These are phyloP conservation scores for Mycosphaerelloides madeirae DNA, from an alignment of 2,329 filamentous ascomycete species.

Conservation along the genomic window DNA sequence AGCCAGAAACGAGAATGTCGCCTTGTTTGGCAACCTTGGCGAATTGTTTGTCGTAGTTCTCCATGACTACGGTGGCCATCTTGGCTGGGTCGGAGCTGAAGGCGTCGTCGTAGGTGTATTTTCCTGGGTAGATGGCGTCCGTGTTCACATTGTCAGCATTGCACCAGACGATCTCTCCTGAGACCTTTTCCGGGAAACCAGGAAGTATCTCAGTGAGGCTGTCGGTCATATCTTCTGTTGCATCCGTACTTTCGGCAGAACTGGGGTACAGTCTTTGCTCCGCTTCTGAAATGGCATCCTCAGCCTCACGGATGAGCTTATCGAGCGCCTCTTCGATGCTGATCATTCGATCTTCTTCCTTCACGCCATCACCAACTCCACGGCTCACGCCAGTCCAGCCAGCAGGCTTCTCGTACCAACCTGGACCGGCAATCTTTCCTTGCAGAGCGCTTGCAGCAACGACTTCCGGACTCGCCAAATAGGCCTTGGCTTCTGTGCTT, in stretches of 20 bases:
- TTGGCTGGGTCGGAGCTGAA: conserved; percentile 65
- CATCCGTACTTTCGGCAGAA: conserved; percentile 30
- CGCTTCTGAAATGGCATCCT: conserved; percentile 54
- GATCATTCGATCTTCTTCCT: conserved; percentile 59
- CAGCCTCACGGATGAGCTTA: conserved; percentile 64
- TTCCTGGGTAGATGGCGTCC: conserved; percentile 86
- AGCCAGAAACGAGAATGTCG: conserved; percentile 81
- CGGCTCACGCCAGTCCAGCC: conserved; percentile 62
- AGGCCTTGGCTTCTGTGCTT: conserved; percentile 70
- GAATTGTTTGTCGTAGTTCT: conserved; percentile 82
- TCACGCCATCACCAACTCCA: conserved; percentile 66
- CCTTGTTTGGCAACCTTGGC: conserved; percentile 56
- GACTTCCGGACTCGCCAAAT: conserved; percentile 83
- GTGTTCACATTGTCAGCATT: conserved; percentile 87
- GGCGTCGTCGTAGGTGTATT: conserved; percentile 88
- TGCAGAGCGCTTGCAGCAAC: conserved; percentile 82
- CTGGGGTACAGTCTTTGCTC: conserved; percentile 44
- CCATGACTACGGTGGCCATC: conserved; percentile 90
- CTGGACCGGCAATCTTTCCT: conserved; percentile 70
- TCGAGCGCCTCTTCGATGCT: conserved; percentile 67
- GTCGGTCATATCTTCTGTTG: conserved; percentile 26
- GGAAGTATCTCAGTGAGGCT: conserved; percentile 67
- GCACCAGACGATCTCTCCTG: conserved; percentile 82
- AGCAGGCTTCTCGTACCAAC: conserved; percentile 69
- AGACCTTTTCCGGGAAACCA: conserved; percentile 78